These are phyloP conservation scores for Sporobolomyces roseus DNA, from an alignment of 768 basidiomycete genomes.

Conservation along the genomic window DNA sequence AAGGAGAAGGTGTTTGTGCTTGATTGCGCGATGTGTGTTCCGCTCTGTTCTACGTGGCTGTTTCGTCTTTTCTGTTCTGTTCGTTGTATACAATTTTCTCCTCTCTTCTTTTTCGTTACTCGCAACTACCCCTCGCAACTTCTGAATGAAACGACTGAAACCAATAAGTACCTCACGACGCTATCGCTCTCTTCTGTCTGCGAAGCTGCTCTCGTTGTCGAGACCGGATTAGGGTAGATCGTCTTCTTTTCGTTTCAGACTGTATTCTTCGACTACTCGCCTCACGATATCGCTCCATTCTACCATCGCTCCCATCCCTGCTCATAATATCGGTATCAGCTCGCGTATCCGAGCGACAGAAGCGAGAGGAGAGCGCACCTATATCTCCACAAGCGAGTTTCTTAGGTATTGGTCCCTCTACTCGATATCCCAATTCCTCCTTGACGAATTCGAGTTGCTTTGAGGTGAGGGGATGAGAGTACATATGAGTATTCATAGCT, in stretches of 20 bases:
- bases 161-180: too few species aligned
- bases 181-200: neutral
- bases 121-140: neutral
- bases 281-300: conserved; percentile 81
- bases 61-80: neutral
- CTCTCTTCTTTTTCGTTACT: neutral
- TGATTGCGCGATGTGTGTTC: neutral
- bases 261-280: conserved; percentile 47
- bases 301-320: conserved; percentile 90
- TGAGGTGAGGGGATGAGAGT: conserved; percentile 82
- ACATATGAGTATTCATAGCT: conserved; percentile 99
- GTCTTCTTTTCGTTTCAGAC: conserved; percentile 1
- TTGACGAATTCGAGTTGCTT: conserved; percentile 72
- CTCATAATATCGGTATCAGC: neutral
- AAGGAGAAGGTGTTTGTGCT: too few species aligned
- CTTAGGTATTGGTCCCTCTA: conserved; percentile 86
- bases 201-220: too few species aligned
- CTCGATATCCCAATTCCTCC: conserved; percentile 71
- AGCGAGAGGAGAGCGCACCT: conserved; percentile 55
- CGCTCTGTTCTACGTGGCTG: neutral
- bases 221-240: neutral
- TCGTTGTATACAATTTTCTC: neutral
- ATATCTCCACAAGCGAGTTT: conserved; percentile 84
- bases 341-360: conserved; percentile 3
- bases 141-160: too few species aligned